Conservation (phyloP, 371 early-diverging fungal genomes). For the Mucor circinelloides region DNA sequence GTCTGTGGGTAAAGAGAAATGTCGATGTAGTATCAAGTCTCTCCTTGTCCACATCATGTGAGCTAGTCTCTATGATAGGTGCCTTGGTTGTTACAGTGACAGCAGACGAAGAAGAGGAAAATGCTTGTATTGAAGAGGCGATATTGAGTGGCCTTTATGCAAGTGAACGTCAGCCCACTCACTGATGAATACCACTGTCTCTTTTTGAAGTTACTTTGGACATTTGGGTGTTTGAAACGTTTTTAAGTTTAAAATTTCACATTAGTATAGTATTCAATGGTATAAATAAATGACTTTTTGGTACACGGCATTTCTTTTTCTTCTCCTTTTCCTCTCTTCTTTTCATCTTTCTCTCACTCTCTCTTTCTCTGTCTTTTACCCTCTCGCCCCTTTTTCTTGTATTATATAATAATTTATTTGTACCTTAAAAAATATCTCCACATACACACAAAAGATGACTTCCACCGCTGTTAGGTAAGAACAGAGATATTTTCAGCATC, state of each 20-base stretch:
- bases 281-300: conserved; percentile 1
- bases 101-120: too few relatives aligned
- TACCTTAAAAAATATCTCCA: not conserved
- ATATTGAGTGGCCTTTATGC: not conserved
- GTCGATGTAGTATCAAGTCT: not conserved
- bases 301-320: not conserved
- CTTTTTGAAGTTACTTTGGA: not conserved
- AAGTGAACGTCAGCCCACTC: conserved; percentile 8
- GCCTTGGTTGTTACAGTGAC: not conserved
- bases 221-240: conserved; percentile 9
- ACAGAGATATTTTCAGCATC: not conserved
- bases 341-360: conserved; percentile 1
- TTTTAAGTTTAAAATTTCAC: conserved; percentile 8
- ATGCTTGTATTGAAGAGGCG: not conserved
- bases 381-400: not conserved
- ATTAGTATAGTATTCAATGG: not conserved
- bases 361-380: not conserved
- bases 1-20: not conserved
- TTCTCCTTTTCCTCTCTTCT: not conserved
- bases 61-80: not conserved
- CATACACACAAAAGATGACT: conserved; percentile 16
- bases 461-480: conserved; percentile 44
- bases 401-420: conserved; percentile 1
- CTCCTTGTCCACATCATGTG: not conserved
- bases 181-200: not conserved